Base-by-base conservation (phyloP, 495 filamentous ascomycete species). In the Bathelium albidoporum region DNA sequence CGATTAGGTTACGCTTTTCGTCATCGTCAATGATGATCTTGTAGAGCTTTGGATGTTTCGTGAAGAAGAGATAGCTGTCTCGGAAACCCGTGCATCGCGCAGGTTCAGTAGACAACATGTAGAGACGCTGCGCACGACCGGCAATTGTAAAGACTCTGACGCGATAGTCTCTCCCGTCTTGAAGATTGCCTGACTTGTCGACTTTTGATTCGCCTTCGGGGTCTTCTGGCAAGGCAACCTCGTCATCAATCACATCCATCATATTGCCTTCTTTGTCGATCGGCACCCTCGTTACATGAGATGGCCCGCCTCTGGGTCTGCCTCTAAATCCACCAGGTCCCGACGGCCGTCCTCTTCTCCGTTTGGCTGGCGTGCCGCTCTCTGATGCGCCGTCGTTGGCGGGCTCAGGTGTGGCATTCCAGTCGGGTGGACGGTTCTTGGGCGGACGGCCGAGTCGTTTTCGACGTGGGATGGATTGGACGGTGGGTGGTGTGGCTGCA, bases 81-180 rank as follows among this genome's bases (percentile, higher is more conserved):
- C 94, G 80, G 81, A 98, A 98, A 7, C 94, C 94, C 58, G 95
- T 93, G 69, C 94, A 98, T 62, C 94, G 85, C 24, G 94, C 94
- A 3, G 94, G 94, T 69, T 98, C 94, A 1, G 94, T 98, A 1
- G 91, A 96, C 70, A 98, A 78, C 94, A 98, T 98, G 83, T 98
- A 98, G 18, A 95, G 82, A 26, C 90, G 77, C 31, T 94, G 82
- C n/a, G 85, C 89, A 58, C 91, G 85, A 58, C 88, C 89, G 28
- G 84, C 79, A 59, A 98, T 88, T 32, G 85, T 95, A 72, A 98
- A 98, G 1, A 89, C 93, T 49, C 94, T 87, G 68, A 95, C 95
- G 59, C 95, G 86, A 71, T 97, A 98, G 67, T 97, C 89, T 67
- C 94, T 82, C 10, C 86, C 90, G 4, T 83, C 92, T 52, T 83